phyloP scores from a whole-genome alignment of 169 alveolate species.

The Plasmodium adleri region DNA sequence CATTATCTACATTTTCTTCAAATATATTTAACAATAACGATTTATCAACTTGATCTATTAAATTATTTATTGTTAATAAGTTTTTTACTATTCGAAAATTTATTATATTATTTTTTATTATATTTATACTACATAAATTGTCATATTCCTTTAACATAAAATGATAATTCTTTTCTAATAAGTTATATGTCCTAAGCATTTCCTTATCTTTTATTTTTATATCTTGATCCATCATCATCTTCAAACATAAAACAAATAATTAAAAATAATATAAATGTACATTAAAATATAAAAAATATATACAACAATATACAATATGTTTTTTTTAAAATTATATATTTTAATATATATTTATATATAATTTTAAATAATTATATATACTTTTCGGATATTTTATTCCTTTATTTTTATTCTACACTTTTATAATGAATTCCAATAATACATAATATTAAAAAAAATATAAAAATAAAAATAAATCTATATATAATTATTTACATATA shows the following conservation, averaged over 20 bases:
- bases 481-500: not conserved
- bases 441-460: constrained; percentile 3
- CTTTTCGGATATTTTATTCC: too few species aligned
- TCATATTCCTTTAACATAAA: constrained; percentile 67
- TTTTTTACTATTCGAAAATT: constrained; percentile 53
- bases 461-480: not conserved
- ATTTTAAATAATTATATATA: too few species aligned
- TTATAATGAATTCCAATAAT: not conserved
- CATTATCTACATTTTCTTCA: constrained; percentile 47
- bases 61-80: constrained; percentile 34
- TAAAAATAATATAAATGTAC: too few species aligned
- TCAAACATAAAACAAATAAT: too few species aligned
- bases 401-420: too few species aligned
- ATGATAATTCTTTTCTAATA: constrained; percentile 46
- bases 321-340: too few species aligned
- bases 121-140: constrained; percentile 10
- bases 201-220: not conserved
- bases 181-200: constrained; percentile 2
- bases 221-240: not conserved
- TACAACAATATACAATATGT: too few species aligned
- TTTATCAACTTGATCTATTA: constrained; percentile 51
- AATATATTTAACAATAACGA: constrained; percentile 16
- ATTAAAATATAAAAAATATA: too few species aligned
- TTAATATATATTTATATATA: too few species aligned
- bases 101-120: constrained; percentile 18